These are phyloP conservation scores for Colletotrichum musae DNA, from an alignment of 2,329 filamentous ascomycete species.

Conservation along the genomic window DNA sequence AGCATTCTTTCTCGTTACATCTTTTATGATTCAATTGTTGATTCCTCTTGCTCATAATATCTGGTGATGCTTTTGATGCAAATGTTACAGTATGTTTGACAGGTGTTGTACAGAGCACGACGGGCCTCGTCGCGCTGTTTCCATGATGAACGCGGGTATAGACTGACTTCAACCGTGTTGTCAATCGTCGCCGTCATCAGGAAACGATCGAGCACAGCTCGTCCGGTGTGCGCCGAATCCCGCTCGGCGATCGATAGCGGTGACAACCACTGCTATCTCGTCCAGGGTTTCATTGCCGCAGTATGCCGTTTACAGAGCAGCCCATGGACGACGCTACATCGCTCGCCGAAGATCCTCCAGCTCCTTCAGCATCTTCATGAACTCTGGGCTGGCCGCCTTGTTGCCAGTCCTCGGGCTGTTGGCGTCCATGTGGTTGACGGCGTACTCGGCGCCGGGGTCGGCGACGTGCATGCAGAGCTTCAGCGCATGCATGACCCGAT, in stretches of 20 bases:
- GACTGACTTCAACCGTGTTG: neutral
- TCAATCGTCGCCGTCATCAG: neutral
- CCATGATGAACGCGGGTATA: neutral
- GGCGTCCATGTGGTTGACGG: slow-evolving; percentile 43
- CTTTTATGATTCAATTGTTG: no score
- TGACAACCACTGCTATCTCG: neutral
- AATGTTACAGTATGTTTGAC: slow-evolving; percentile 13
- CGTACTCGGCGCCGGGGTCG: slow-evolving; percentile 63
- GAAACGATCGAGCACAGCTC: neutral
- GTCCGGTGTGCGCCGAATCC: slow-evolving; percentile 30
- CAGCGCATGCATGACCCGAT: slow-evolving; percentile 61
- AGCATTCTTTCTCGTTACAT: neutral
- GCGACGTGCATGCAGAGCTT: slow-evolving; percentile 68
- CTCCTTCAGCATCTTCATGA: slow-evolving; percentile 45
- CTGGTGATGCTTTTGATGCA: neutral
- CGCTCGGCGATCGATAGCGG: neutral
- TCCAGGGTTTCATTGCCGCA: slow-evolving; percentile 1
- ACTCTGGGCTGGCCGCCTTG: slow-evolving; percentile 46
- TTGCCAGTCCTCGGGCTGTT: slow-evolving; percentile 21
- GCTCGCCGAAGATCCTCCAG: slow-evolving; percentile 40
- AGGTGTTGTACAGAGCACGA: slow-evolving; percentile 13
- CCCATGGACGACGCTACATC: neutral
- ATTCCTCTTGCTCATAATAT: no score
- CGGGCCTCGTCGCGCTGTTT: neutral
- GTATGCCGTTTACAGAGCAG: neutral